Percentiles rank a stretch among this genome's conserved stretches.
Conservation (phyloP, 2,329 filamentous ascomycete species). For the Hypoxylon sp. region DNA sequence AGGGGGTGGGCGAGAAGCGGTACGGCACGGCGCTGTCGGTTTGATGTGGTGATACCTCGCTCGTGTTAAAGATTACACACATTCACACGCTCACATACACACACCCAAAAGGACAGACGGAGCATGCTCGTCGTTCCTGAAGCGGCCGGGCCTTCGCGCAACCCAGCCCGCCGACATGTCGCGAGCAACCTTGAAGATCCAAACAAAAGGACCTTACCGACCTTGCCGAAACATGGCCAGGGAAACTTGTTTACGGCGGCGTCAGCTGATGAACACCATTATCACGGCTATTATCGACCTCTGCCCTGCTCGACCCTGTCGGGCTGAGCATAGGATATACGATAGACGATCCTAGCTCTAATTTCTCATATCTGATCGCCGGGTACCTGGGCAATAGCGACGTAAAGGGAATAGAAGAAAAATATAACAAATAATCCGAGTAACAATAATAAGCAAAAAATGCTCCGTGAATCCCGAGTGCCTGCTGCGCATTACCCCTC, state of each 20-base stretch:
- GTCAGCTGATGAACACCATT: slow-evolving; percentile 37
- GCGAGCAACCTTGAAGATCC: no score
- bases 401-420: slow-evolving; percentile 20
- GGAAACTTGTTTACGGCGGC: slow-evolving; percentile 16
- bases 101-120: slow-evolving; percentile 22
- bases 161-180: background rate
- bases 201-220: slow-evolving; percentile 29
- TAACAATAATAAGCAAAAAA: slow-evolving; percentile 11
- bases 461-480: slow-evolving; percentile 21
- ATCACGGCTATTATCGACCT: slow-evolving; percentile 22
- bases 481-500: background rate
- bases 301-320: slow-evolving; percentile 11
- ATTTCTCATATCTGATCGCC: slow-evolving; percentile 17
- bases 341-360: slow-evolving; percentile 17
- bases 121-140: slow-evolving; percentile 7
- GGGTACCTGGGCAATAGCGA: no score
- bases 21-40: slow-evolving; percentile 29
- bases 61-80: background rate
- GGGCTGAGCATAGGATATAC: slow-evolving; percentile 8
- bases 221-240: slow-evolving; percentile 20
- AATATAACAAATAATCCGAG: slow-evolving; percentile 12
- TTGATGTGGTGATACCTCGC: slow-evolving; percentile 26
- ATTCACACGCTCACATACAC: background rate
- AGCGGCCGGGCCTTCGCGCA: slow-evolving; percentile 20
- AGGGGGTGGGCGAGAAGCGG: slow-evolving; percentile 18